phyloP scores from a whole-genome alignment of 1,284 basidiomycete species.

The Malassezia slooffiae region DNA sequence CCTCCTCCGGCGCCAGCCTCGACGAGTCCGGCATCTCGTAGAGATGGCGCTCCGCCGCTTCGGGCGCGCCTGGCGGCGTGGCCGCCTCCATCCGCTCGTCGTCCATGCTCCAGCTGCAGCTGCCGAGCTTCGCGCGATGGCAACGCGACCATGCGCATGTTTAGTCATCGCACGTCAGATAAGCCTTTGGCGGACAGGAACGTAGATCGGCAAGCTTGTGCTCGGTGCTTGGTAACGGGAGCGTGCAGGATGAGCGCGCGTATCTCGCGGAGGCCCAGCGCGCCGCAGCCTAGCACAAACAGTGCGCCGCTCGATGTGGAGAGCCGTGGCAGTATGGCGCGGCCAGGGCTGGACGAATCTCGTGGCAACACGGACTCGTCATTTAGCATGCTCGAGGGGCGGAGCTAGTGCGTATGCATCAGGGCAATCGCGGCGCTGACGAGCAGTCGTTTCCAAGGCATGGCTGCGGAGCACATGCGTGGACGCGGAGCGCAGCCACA shows the following conservation, averaged over 20 bases:
- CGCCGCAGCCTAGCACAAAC: too few relatives aligned
- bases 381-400: constrained; percentile 36
- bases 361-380: constrained; percentile 6
- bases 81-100: not conserved
- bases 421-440: not conserved
- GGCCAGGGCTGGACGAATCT: too few relatives aligned
- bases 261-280: too few relatives aligned
- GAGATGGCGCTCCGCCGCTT: constrained; percentile 2
- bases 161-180: not conserved
- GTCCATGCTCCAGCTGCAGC: not conserved
- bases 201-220: too few relatives aligned
- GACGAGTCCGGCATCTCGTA: constrained; percentile 9
- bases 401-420: constrained; percentile 28
- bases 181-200: too few relatives aligned
- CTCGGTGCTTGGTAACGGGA: too few relatives aligned
- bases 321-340: too few relatives aligned
- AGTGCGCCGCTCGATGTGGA: too few relatives aligned
- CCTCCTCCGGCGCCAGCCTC: constrained; percentile 1
- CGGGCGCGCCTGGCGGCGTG: not conserved
- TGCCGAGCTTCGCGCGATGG: not conserved
- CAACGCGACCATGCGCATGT: too few relatives aligned
- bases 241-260: too few relatives aligned
- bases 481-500: too few relatives aligned
- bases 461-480: too few relatives aligned
- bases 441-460: constrained; percentile 5